Conservation (phyloP, 805 yeast species). For the Kluyveromyces wickerhamii region DNA sequence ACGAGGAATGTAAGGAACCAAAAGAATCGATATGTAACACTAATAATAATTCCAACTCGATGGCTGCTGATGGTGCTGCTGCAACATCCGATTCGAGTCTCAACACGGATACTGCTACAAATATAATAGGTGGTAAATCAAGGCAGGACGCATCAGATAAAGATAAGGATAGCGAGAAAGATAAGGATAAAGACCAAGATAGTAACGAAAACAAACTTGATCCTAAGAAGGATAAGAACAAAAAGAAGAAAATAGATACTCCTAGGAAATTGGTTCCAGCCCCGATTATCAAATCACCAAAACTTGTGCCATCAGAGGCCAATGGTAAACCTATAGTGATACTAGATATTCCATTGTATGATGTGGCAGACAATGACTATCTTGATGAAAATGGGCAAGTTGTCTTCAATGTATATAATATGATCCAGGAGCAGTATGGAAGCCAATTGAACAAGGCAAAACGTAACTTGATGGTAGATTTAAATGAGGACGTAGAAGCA, state of each 20-base stretch:
- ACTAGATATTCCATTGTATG: constrained; percentile 25
- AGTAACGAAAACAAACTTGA: constrained; percentile 4
- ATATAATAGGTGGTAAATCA: no score
- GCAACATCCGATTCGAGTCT: no score
- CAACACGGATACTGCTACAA: no score
- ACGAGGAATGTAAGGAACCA: no score
- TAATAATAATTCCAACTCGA: no score
- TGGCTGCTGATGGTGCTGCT: no score
- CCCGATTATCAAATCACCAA: constrained; percentile 19
- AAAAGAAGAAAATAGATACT: constrained; percentile 12
- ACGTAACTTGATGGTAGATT: constrained; percentile 17
- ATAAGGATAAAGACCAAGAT: neutral
- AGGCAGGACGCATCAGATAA: no score
- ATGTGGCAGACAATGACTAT: constrained; percentile 22
- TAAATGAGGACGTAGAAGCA: constrained; percentile 11
- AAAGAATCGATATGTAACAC: no score
- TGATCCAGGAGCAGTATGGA: constrained; percentile 15
- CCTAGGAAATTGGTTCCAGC: constrained; percentile 18
- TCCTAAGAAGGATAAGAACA: constrained; percentile 5
- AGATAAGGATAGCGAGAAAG: no score
- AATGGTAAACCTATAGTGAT: constrained; percentile 18
- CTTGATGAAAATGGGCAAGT: constrained; percentile 31
- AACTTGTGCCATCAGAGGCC: constrained; percentile 16
- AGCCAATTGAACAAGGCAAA: constrained; percentile 13
- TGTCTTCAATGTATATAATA: constrained; percentile 22